Evolutionary conservation across 306 rosid species (phyloP).

Genomic region (Quercus cerris): DNA sequence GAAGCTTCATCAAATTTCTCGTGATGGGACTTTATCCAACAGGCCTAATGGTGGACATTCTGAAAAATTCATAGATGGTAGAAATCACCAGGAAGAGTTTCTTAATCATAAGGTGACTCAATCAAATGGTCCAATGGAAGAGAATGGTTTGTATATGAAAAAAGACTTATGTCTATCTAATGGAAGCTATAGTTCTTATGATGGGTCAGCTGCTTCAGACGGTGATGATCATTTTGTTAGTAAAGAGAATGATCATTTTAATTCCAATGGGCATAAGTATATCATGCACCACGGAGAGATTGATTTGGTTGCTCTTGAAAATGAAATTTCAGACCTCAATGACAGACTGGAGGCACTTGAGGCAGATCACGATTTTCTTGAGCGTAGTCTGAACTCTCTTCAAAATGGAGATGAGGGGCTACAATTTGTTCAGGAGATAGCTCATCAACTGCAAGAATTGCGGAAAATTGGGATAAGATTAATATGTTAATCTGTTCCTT

Average conservation of each 20-base stretch:
- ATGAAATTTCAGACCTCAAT: constrained; percentile 67
- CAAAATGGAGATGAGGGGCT: constrained; percentile 57
- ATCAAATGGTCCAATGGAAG: constrained; percentile 38
- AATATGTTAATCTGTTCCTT: constrained; percentile 36
- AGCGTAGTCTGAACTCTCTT: constrained; percentile 55
- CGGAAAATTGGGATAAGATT: constrained; percentile 42
- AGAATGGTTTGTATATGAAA: constrained; percentile 19
- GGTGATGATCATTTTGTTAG: constrained; percentile 25
- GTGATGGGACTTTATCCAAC: constrained; percentile 13
- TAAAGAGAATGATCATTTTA: constrained; percentile 21
- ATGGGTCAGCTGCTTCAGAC: constrained; percentile 23
- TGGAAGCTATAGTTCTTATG: constrained; percentile 33
- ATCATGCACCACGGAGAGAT: constrained; percentile 23
- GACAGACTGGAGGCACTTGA: constrained; percentile 79
- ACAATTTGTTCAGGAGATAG: constrained; percentile 60
- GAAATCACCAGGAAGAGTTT: constrained; percentile 29
- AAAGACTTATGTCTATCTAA: constrained; percentile 21
- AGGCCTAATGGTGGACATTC: constrained; percentile 23
- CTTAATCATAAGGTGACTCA: constrained; percentile 25
- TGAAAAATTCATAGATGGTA: constrained; percentile 29
- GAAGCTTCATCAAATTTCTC: constrained; percentile 41
- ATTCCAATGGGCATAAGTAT: constrained; percentile 13
- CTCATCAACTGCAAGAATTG: constrained; percentile 54
- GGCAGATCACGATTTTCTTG: constrained; percentile 68
- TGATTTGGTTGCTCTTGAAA: constrained; percentile 48